These are phyloP conservation scores for Stygiomarasmius scandens DNA, from an alignment of 1,284 basidiomycete genomes.

Conservation along the genomic window DNA sequence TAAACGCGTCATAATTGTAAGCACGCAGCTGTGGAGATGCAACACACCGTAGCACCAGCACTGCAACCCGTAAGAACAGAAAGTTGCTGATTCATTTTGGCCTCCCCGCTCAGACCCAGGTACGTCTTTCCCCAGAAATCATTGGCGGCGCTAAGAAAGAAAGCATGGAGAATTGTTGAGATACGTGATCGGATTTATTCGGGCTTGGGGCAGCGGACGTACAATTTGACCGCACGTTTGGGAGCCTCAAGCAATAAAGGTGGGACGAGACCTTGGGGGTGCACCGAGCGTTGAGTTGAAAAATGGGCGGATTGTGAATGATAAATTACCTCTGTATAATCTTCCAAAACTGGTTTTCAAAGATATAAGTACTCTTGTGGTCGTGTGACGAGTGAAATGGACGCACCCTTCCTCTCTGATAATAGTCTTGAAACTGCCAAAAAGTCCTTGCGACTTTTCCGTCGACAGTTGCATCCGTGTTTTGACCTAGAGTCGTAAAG, in stretches of 20 bases:
- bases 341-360: conserved; percentile 64
- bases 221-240: conserved; percentile 98
- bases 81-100: conserved; percentile 86
- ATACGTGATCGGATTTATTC: not conserved
- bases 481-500: conserved; percentile 69
- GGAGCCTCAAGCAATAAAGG: conserved; percentile 96
- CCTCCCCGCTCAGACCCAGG: conserved; percentile 61
- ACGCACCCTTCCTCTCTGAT: conserved; percentile 84
- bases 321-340: conserved; percentile 77
- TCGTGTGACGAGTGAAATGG: conserved; percentile 17
- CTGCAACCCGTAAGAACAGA: conserved; percentile 91
- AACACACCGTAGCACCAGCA: conserved; percentile 84
- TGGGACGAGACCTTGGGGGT: conserved; percentile 81
- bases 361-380: conserved; percentile 13
- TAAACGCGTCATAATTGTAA: not conserved
- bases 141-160: conserved; percentile 67
- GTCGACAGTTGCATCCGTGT: conserved; percentile 97
- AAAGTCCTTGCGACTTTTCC: conserved; percentile 79
- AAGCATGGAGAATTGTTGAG: conserved; percentile 1
- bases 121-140: conserved; percentile 93
- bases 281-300: not conserved
- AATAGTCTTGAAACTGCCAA: conserved; percentile 80
- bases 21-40: not conserved
- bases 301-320: not conserved
- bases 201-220: conserved; percentile 28